phyloP scores from a whole-genome alignment of 2,329 filamentous ascomycete genomes.

The Pseudogymnoascus verrucosus region DNA sequence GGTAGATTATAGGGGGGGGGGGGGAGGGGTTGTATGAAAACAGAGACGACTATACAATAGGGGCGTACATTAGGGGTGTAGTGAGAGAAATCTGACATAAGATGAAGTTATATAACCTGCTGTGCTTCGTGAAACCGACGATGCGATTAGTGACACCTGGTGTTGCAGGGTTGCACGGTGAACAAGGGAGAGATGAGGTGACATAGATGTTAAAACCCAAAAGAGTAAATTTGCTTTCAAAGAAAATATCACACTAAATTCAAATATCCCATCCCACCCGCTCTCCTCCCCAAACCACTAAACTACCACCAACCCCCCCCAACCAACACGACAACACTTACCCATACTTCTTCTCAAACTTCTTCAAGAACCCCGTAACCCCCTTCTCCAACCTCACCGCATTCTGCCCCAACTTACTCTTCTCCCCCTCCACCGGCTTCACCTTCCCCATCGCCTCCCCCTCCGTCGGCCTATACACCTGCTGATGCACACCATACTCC shows the following conservation, averaged over 20 bases:
- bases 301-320: not conserved
- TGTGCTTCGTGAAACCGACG: not conserved
- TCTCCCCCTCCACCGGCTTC: conserved; percentile 33
- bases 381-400: conserved; percentile 62
- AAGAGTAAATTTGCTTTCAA: not conserved
- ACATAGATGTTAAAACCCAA: not conserved
- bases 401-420: conserved; percentile 53
- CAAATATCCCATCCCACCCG: not conserved
- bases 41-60: not conserved
- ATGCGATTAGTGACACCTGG: not conserved
- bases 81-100: not conserved
- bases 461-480: conserved; percentile 62
- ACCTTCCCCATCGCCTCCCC: conserved; percentile 40
- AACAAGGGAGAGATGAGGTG: too few species aligned
- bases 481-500: conserved; percentile 57
- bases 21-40: not conserved
- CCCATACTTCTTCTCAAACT: conserved; percentile 59
- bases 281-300: not conserved
- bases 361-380: conserved; percentile 65
- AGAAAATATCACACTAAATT: not conserved
- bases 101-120: not conserved
- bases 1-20: not conserved
- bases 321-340: conserved; percentile 12
- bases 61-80: not conserved
- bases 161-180: too few species aligned